Conservation (phyloP, 1,284 basidiomycete species). For the Ustilago lituana region DNA sequence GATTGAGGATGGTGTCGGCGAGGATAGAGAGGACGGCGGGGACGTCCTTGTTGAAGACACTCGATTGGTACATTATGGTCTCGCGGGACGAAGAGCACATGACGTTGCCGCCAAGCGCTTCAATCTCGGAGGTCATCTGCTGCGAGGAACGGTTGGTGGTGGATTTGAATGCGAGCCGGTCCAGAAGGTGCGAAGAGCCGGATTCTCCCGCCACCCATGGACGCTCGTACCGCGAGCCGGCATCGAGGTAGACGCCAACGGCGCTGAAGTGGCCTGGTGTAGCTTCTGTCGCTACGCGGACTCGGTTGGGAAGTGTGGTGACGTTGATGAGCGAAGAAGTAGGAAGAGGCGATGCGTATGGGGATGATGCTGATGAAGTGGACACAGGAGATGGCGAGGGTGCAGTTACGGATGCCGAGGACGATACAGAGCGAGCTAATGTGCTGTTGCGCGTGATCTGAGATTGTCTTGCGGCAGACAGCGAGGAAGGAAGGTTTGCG, state of each 20-base stretch:
- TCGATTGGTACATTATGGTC: slow-evolving; percentile 97
- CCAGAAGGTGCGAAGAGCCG: slow-evolving; percentile 89
- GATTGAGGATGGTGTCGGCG: slow-evolving; percentile 86
- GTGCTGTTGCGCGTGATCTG: slow-evolving; percentile 18
- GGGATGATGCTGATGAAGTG: slow-evolving; percentile 19
- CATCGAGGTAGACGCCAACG: slow-evolving; percentile 91
- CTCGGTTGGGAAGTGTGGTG: slow-evolving; percentile 88
- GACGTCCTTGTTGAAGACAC: slow-evolving; percentile 86
- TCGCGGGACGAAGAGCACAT: slow-evolving; percentile 90
- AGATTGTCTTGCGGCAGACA: slow-evolving; percentile 5
- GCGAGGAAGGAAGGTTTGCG: neutral
- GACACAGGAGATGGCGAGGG: slow-evolving; percentile 8
- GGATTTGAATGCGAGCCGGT: slow-evolving; percentile 93
- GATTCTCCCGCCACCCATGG: slow-evolving; percentile 72
- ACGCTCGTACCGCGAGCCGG: slow-evolving; percentile 90
- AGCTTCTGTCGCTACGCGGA: slow-evolving; percentile 89
- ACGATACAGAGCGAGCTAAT: slow-evolving; percentile 33
- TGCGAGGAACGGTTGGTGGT: slow-evolving; percentile 71
- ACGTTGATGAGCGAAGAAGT: slow-evolving; percentile 67
- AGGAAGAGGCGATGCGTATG: slow-evolving; percentile 38
- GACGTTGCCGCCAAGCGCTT: slow-evolving; percentile 89
- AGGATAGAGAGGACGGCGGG: slow-evolving; percentile 85
- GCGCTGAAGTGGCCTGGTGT: slow-evolving; percentile 95
- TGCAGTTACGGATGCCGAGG: slow-evolving; percentile 10
- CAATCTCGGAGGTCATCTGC: slow-evolving; percentile 84